Evolutionary conservation across 352 stramenopile species (phyloP), one percentile per base, ranked within the genome.

Genomic region (Pseudoperonospora humuli): DNA sequence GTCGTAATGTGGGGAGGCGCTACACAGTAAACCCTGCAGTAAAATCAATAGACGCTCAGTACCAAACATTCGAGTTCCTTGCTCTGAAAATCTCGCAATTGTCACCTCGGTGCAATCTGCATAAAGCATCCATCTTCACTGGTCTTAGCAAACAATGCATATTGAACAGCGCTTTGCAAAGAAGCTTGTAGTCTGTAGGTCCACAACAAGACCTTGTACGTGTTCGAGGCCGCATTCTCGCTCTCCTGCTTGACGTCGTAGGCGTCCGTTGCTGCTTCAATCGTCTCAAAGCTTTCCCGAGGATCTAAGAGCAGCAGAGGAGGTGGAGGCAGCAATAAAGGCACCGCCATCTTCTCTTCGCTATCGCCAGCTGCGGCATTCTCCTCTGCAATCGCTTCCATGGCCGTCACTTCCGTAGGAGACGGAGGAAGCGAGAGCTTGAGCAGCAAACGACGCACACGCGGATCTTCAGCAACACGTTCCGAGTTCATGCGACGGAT

Each of bases 401-500:
- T 64, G 7, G 45, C 41, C 10, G 47, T 39, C 11, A 52, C 38
- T 32, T 57, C 46, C 3, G 47, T 60, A n/a, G 51, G 37, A 14
- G 54, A 54, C 36, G 46, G 35, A n/a, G 55, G 46, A 18, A 64
- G 17, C 21, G 54, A 61, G 24, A 66, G 33, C 19, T 67, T 52
- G 6, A 84, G 66, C 27, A 90, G 45, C 32, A 90, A 39, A 0
- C 79, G 70, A 7, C 73, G 71, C 33, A 93, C 61, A 20, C 81
- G 78, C 46, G 77, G 77, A 47, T 93, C 81, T 55, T 92, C 78
- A 6, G 81, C 81, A 29, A 93, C 70, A 26, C 81, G 76, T 60
- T 93, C 81, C 34, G 80, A 89, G 50, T 93, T 93, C 74, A 93
- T 93, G 61, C 81, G 79, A 17, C 81, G 76, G 41, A 93, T 81